Base-by-base conservation (phyloP, 768 basidiomycete genomes). In the Hysterangium stoloniferum region DNA sequence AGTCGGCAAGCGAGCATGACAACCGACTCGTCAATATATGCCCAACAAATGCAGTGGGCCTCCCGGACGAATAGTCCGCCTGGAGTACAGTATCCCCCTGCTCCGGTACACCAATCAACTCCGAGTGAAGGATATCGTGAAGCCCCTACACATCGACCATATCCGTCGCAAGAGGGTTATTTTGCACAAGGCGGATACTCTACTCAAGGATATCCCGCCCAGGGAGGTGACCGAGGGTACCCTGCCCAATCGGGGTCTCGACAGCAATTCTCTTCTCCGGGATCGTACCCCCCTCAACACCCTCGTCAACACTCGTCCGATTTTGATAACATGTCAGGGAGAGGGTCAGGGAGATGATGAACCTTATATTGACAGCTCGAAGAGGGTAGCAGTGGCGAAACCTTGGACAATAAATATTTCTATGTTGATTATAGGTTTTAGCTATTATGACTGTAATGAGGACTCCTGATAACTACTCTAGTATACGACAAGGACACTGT, bases 91-190 rank as follows among this genome's bases (percentile, higher is more conserved):
- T 45, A 52, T 35, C 52, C 52, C 7, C 44, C 52, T 13, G n/a
- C 45, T 35, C 45, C 52, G 28, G 29, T 22, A 46, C 33, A 35
- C 27, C 33, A 15, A 36, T 24, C 45, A 20, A 29, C 45, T 9
- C 33, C 31, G 15, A 41, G 43, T 52, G 68, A 69, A 9, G 71
- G 66, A 4, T 70, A 69, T 54, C 68, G 81, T 40, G 78, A 84
- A 57, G 82, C 82, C 4, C 77, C 84, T 1, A 61, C 79, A 1
- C 82, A 86, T 59, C 72, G 85, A 51, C 82, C 81, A 1, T 64
- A 71, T 48, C 49, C 38, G 6, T 32, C 49, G 11, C 48, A 50
- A 41, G 22, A 27, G 17, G 46, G 46, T 24, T 37, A 45, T 12
- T 15, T n/a, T 5, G 12, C 36, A 29, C 35, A 45, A 31, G 44